Evolutionary conservation across 495 filamentous ascomycete genomes (phyloP).

Genomic region (Bryoglossum gracile): DNA sequence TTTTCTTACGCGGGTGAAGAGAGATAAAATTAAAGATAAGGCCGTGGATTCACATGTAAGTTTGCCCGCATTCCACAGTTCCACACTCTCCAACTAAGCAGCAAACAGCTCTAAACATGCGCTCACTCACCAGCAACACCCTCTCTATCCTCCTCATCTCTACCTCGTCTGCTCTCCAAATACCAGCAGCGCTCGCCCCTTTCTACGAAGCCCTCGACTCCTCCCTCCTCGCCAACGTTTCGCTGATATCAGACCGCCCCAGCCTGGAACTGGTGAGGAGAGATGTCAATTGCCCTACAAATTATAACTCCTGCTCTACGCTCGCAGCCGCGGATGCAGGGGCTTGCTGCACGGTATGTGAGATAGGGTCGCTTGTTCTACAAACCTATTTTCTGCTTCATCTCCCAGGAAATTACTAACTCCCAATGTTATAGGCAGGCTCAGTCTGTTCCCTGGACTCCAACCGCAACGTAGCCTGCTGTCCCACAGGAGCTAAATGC

Average conservation of each 20-base stretch:
- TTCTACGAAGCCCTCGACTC: slow-evolving; percentile 12
- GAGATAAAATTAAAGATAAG: no score
- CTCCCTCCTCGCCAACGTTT: slow-evolving; percentile 10
- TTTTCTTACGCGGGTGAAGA: no score
- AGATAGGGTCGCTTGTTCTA: no score
- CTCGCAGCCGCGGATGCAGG: slow-evolving; percentile 35
- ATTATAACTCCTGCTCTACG: slow-evolving; percentile 44
- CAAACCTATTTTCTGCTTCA: no score
- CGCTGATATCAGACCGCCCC: not conserved
- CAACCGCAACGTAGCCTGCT: slow-evolving; percentile 58
- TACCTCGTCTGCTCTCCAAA: slow-evolving; percentile 19
- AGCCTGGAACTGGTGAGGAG: not conserved
- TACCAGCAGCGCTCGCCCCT: slow-evolving; percentile 16
- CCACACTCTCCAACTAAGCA: no score
- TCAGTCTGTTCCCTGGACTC: slow-evolving; percentile 51
- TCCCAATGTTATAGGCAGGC: no score
- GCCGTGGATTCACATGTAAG: no score
- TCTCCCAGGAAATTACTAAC: no score
- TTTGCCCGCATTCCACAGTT: not conserved
- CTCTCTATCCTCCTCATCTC: slow-evolving; percentile 9
- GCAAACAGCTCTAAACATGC: slow-evolving; percentile 12
- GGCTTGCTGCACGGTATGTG: slow-evolving; percentile 54
- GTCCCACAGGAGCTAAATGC: slow-evolving; percentile 52
- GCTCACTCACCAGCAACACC: not conserved
- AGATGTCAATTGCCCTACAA: slow-evolving; percentile 42